Percentiles rank a stretch among this genome's conserved stretches.
Conservation (phyloP, 1,284 basidiomycete genomes). For the Papiliotrema nemorosa region DNA sequence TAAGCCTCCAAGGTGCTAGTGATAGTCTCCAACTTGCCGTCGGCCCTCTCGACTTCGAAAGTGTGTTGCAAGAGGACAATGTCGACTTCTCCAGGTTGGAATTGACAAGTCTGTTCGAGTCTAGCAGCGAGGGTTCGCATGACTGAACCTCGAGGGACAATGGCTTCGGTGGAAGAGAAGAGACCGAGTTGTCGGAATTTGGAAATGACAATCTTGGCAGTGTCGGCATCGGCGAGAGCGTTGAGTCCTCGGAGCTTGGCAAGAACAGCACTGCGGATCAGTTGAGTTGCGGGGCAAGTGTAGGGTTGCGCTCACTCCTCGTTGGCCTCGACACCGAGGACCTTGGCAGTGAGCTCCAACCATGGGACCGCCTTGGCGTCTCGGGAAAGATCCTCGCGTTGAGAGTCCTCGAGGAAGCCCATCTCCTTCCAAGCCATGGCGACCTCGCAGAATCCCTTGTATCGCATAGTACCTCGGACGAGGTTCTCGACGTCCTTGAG, state of each 20-base stretch:
- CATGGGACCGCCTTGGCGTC: constrained; percentile 64
- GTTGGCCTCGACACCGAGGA: constrained; percentile 67
- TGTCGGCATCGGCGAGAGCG: constrained; percentile 62
- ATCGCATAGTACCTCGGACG: constrained; percentile 84
- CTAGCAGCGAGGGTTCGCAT: constrained; percentile 92
- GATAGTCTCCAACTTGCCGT: constrained; percentile 75
- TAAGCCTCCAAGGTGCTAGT: constrained; percentile 92
- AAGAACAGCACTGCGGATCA: constrained; percentile 57
- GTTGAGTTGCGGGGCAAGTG: no score
- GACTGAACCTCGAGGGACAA: constrained; percentile 69
- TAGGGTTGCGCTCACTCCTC: constrained; percentile 59
- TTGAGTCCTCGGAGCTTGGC: constrained; percentile 66
- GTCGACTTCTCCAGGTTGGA: constrained; percentile 86
- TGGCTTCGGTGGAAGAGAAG: constrained; percentile 65
- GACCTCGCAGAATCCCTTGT: constrained; percentile 96
- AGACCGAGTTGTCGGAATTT: constrained; percentile 92
- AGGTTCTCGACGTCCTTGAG: constrained; percentile 94
- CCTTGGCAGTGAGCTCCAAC: constrained; percentile 75
- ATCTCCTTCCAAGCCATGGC: constrained; percentile 82
- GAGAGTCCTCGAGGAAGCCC: constrained; percentile 76
- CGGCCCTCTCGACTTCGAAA: constrained; percentile 80
- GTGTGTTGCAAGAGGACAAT: constrained; percentile 98
- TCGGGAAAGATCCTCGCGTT: constrained; percentile 70
- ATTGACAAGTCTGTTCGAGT: constrained; percentile 88
- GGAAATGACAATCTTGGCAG: constrained; percentile 75